These are phyloP conservation scores for Thinopyrum elongatum DNA, from an alignment of 176 grass and related monocot genomes.

Conservation along the genomic window DNA sequence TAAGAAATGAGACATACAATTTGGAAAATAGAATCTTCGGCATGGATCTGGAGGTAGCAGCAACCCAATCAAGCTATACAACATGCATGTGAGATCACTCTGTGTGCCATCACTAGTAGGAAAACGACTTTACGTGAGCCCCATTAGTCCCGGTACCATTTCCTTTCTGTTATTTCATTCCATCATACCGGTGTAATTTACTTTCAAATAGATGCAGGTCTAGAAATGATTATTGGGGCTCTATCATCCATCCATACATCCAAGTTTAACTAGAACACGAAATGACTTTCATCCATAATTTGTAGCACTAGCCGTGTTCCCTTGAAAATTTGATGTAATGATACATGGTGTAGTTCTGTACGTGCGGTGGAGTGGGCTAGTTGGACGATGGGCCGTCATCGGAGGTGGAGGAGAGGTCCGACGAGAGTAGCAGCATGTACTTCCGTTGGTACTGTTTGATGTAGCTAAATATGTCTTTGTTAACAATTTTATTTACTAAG, in stretches of 20 bases:
- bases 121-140: no score
- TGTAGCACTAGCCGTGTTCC: background rate
- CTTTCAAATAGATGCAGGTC: background rate
- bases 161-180: background rate
- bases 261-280: background rate
- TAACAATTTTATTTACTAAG: no score
- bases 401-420: background rate
- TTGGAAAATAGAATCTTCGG: background rate
- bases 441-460: no score
- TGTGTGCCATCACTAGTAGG: background rate
- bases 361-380: no score
- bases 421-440: conserved; percentile 1
- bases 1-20: no score
- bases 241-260: conserved; percentile 7
- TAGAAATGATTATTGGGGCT: background rate
- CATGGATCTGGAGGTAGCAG: conserved; percentile 58
- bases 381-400: no score
- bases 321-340: no score
- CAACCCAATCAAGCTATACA: conserved; percentile 57
- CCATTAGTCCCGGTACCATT: background rate
- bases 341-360: background rate
- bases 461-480: no score
- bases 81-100: background rate
- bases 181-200: background rate
- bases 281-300: background rate